Base-by-base conservation (phyloP, 345 rosid genomes). In the Citrus inodora region DNA sequence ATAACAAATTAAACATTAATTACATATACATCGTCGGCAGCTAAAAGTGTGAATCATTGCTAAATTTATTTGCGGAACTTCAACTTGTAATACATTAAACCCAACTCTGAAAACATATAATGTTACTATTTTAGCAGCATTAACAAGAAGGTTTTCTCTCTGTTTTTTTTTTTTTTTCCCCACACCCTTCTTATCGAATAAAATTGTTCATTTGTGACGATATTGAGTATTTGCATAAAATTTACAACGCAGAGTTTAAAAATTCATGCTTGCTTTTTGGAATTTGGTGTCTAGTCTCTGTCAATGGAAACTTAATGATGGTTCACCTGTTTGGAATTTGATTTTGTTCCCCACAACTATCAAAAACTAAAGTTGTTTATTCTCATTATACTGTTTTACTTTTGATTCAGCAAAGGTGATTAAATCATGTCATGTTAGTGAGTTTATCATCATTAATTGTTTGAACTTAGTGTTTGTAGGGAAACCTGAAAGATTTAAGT, bases 301-400 rank as follows among this genome's bases (percentile, higher is more conserved):
- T 95, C 93, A 86, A 82, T 66, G 82, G 83, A 64, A 85, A 86
- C 71, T 85, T 75, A 78, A 90, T 90, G 85, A 91, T 92, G 82
- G 85, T 87, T 92, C 80, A 88, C 87, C 92, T 89, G 92, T 88
- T 92, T 83, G 91, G 90, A 87, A 87, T 91, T 90, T 87, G 96
- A 93, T 95, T 91, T 90, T 92, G 95, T 80, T 87, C 92, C 97
- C 97, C 93, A 87, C 95, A 91, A 90, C 71, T 80, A 84, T 78
- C 66, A 86, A 85, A 75, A 80, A 82, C 70, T 76, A 86, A 87
- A 89, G 91, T 82, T 81, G 85, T 76, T 89, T 86, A 79, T 77
- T 84, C 83, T 85, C 91, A 92, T 93, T 80, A 91, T 95, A 81
- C 81, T 88, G 92, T 87, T 87, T 74, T 83, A 83, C 90, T 88